Base-by-base conservation (phyloP, 2,329 filamentous ascomycete genomes). In the Cyclaneusma minus region DNA sequence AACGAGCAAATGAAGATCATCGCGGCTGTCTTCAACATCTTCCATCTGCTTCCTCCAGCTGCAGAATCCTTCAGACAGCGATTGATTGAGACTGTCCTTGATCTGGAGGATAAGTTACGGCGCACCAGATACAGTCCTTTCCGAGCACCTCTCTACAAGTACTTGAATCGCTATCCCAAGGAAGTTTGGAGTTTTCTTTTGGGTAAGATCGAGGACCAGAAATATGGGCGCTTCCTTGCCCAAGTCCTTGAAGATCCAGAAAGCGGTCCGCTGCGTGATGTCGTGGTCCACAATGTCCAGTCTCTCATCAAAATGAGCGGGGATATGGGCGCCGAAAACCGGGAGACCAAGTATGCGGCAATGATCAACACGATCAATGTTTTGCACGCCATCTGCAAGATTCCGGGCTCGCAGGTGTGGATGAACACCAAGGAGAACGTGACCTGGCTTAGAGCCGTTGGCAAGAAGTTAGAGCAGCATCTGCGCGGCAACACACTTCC, bases 11-110 rank as follows among this genome's bases (percentile, higher is more conserved):
- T 98, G 77, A 92, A 89, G 54, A 79, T 95, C 24, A 83, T 95
- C 19, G 80, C 84, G 3, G 82, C 87, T 0, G 91, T 95, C 28
- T 78, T 98, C 49, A 89, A 93, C 45, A 87, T 98, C 30, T 98
- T 98, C 50, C 85, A 95, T 47, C 64, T 98, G n/a, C 62, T 99
- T 4, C 89, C 91, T 0, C 67, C 82, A 0, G 83, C 83, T 7
- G 91, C 91, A 2, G 81, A 85, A 33, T 73, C 76, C 10, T 98
- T 98, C 49, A 84, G 95, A 51, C 82, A 85, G 33, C 71, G 80
- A 16, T 66, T 98, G 22, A 82, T 95, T 25, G 79, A 92, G 38
- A 81, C 79, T 27, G 82, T 92, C n/a, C 60, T 98, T 29, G 78
- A 84, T 21, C 62, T 99, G 0, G 89, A 99, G 49, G 69, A 77